Evolutionary conservation across 2,329 filamentous ascomycete genomes (phyloP).

Genomic region (Penicillium corylophilum): DNA sequence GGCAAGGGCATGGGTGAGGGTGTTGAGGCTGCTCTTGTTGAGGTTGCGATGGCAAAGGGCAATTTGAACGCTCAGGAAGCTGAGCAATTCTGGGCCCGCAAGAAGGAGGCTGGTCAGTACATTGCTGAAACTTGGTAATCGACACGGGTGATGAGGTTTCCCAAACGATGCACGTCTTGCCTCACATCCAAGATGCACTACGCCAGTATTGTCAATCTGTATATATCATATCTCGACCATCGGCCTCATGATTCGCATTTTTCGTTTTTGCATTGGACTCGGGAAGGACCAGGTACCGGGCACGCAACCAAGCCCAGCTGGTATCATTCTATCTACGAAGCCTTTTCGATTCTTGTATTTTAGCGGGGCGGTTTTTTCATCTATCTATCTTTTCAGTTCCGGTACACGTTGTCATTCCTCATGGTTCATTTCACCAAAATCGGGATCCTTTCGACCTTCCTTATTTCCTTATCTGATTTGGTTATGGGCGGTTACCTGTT

Average conservation of each 20-base stretch:
- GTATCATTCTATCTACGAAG: neutral
- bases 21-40: conserved; percentile 80
- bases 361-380: conserved; percentile 24
- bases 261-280: neutral
- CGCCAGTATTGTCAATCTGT: neutral
- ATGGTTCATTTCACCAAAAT: conserved; percentile 1
- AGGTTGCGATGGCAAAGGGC: conserved; percentile 91
- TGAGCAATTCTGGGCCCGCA: conserved; percentile 81
- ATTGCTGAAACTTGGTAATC: conserved; percentile 62
- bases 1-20: conserved; percentile 97
- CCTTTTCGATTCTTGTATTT: conserved; percentile 12
- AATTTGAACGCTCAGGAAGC: conserved; percentile 81
- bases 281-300: neutral
- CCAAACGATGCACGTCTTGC: neutral
- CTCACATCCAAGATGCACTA: neutral
- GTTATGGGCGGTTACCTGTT: neutral
- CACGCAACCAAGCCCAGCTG: neutral
- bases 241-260: neutral
- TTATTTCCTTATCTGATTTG: conserved; percentile 1
- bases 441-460: neutral
- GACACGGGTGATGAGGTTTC: neutral
- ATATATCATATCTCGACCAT: neutral
- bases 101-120: conserved; percentile 91
- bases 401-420: neutral
- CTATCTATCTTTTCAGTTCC: neutral